A percentile compares a stretch with the other conserved stretches of the same genome.
Evolutionary conservation across 2,329 filamentous ascomycete species (phyloP).

Genomic region (Colletotrichum phormii): DNA sequence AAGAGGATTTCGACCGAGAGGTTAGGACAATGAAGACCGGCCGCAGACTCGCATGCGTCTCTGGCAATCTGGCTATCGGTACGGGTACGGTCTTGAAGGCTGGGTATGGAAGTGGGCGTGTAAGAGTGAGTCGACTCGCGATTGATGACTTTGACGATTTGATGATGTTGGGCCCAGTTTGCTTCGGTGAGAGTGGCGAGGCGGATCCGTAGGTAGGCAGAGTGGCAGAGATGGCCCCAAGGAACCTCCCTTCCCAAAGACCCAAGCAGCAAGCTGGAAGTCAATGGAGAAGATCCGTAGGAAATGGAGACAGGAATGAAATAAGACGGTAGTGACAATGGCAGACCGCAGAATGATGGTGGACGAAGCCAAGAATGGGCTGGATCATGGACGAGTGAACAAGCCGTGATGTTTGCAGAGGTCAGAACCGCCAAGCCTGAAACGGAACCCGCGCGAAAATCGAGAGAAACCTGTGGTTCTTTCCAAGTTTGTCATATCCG

Average conservation of each 20-base stretch:
- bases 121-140: background rate
- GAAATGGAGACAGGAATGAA: no score
- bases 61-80: no score
- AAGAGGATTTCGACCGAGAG: background rate
- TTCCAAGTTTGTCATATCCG: no score
- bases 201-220: background rate
- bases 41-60: background rate
- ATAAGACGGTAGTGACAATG: no score
- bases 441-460: background rate
- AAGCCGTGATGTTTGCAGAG: no score
- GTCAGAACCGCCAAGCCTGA: no score
- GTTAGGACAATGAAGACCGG: background rate
- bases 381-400: background rate
- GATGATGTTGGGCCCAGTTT: slow-evolving; percentile 8
- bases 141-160: background rate
- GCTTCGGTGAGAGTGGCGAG: slow-evolving; percentile 23
- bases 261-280: background rate
- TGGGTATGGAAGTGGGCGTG: background rate
- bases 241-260: background rate
- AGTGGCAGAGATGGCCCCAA: background rate
- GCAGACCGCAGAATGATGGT: background rate
- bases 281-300: background rate
- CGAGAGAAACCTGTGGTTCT: background rate
- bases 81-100: background rate
- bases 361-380: background rate